Percentiles rank a stretch among this genome's conserved stretches.
Conservation (phyloP, 805 yeast genomes). For the Saccharomyces eubayanus region DNA sequence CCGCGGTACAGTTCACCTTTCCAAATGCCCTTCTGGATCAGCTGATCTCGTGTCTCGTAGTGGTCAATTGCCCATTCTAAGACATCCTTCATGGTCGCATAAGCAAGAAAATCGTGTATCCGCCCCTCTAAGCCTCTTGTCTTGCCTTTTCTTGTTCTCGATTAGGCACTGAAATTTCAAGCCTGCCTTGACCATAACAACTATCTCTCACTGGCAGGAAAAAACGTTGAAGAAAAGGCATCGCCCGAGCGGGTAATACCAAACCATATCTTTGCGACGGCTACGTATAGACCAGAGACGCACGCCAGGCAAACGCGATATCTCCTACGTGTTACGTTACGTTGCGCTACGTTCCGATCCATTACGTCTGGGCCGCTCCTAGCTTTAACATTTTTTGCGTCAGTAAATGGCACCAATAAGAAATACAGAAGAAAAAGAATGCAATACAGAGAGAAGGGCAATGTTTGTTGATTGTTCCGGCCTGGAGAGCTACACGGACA, state of each 20-base stretch:
- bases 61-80: slow-evolving; percentile 12
- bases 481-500: background rate
- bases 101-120: background rate
- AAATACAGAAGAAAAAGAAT: background rate
- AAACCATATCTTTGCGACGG: too few relatives aligned
- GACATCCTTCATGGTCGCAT: slow-evolving; percentile 7
- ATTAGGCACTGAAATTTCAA: background rate
- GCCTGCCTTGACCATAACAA: background rate
- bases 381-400: background rate
- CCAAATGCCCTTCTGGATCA: slow-evolving; percentile 27
- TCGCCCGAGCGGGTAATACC: background rate
- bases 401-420: background rate
- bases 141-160: background rate
- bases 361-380: too few relatives aligned
- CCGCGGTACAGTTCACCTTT: slow-evolving; percentile 19
- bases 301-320: too few relatives aligned
- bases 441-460: background rate
- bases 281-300: too few relatives aligned
- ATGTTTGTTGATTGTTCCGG: background rate
- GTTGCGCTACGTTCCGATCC: too few relatives aligned
- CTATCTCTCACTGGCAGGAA: background rate
- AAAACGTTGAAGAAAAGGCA: background rate
- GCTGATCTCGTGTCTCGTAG: slow-evolving; percentile 21
- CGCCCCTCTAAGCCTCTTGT: background rate
- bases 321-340: too few relatives aligned